Percentiles rank a stretch among this genome's conserved stretches.
phyloP scores from a whole-genome alignment of 2,329 filamentous ascomycete genomes.

The Akanthomyces lecanii region DNA sequence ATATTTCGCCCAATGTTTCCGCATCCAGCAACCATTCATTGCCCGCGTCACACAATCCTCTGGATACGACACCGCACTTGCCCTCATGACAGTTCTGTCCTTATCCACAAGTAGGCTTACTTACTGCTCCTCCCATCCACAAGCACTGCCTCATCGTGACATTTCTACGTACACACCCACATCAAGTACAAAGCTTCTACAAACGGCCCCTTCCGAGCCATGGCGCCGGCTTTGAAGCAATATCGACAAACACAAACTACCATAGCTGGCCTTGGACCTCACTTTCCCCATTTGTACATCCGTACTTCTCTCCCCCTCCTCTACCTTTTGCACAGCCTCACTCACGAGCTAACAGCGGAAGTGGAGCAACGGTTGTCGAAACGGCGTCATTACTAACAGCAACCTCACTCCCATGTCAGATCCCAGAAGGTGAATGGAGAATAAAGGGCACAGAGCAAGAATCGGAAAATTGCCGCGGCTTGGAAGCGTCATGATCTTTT shows the following conservation, averaged over 20 bases:
- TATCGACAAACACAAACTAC: not conserved
- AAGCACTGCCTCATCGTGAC: constrained; percentile 11
- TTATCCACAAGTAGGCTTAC: not conserved
- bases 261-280: not conserved
- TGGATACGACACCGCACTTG: not conserved
- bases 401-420: not conserved
- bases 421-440: not conserved
- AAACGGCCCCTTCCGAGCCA: not conserved
- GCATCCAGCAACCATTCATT: not conserved
- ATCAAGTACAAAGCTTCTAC: not conserved
- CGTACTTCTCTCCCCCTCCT: not conserved
- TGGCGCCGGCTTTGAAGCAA: not conserved
- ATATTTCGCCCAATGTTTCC: too few species aligned
- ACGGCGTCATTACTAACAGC: not conserved
- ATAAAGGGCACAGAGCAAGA: not conserved
- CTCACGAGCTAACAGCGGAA: not conserved
- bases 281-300: not conserved
- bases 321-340: constrained; percentile 10
- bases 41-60: not conserved
- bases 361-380: not conserved
- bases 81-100: not conserved
- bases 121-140: not conserved
- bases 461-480: not conserved
- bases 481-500: not conserved
- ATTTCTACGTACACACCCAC: constrained; percentile 2